Evolutionary conservation across 108 stramenopile genomes (phyloP), one percentile per base, ranked within the genome.

Genomic region (Aurantiochytrium sp.): DNA sequence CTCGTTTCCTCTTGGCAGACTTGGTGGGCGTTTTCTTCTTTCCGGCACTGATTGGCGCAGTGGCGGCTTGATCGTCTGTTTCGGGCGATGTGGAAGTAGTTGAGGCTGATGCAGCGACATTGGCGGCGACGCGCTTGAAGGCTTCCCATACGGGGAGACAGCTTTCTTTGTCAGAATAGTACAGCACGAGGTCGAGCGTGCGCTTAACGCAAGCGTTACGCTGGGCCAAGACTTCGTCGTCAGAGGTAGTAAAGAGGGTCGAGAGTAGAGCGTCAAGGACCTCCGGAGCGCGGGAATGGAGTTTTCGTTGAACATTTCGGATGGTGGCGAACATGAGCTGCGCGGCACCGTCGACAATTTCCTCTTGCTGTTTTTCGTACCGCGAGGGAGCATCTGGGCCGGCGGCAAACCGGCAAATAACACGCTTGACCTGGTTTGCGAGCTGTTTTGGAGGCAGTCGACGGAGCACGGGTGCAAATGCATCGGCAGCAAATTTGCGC

Each of bases 401-500:
- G 51, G 49, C 51, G 3, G 76, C 76, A 35, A 83, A 53, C 8
- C 51, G 45, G 76, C 76, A 83, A 45, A 83, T 45, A 45, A 83
- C 16, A 12, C 12, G 45, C 51, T 83, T 83, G 49, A 83, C 51
- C 51, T 83, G 76, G 45, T 12, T 55, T 18, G 51, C 49, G 51
- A 53, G 49, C n/a, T 23, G 58, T 57, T 92, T 91, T 28, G 90
- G 90, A 87, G 90, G 59, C 44, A 91, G 58, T 4, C 88, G 88
- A 23, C 92, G 91, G n/a, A 92, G 42, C 19, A 90, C 88, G 29
- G 90, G 69, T 23, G 91, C 90, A n/a, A 92, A 90, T 16, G 90
- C 53, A 44, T 92, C 89, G 18, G 91, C 92, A 16, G 92, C 91
- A 45, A 91, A 89, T 19, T 73, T 89, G 21, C 92, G 90, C 19